Conservation (phyloP, 2,329 filamentous ascomycete species). For the Ceratocystis ficicola region DNA sequence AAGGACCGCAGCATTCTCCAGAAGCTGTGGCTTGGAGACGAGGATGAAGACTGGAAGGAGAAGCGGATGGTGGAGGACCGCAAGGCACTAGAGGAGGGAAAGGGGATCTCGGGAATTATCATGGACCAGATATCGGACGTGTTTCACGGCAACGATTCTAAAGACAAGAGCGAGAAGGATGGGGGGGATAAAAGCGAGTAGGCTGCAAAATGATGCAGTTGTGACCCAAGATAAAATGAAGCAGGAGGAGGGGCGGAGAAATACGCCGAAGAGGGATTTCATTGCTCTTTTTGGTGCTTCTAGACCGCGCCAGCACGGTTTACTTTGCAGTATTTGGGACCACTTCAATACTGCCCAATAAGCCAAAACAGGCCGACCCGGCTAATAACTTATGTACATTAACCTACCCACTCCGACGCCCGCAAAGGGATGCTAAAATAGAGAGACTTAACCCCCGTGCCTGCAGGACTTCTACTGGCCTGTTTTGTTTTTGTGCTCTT, state of each 20-base stretch:
- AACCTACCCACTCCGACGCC: neutral
- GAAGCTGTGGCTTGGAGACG: constrained; percentile 47
- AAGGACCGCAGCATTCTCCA: constrained; percentile 30
- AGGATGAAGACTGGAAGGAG: constrained; percentile 43
- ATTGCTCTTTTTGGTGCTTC: neutral
- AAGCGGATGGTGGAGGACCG: constrained; percentile 41
- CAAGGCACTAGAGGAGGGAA: constrained; percentile 43
- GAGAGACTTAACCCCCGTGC: neutral
- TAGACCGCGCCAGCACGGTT: neutral
- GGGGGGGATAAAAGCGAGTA: constrained; percentile 14
- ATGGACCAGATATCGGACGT: constrained; percentile 46
- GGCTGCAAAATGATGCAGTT: neutral
- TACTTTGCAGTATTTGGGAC: neutral
- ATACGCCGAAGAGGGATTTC: neutral
- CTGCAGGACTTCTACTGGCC: neutral
- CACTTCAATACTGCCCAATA: neutral
- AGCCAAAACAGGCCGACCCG: neutral
- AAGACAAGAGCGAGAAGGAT: constrained; percentile 12
- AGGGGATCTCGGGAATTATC: constrained; percentile 45
- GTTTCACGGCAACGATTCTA: constrained; percentile 31
- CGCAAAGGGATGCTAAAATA: neutral
- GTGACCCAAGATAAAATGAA: too few relatives aligned
- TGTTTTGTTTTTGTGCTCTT: neutral
- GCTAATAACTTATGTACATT: neutral
- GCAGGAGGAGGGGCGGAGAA: neutral